phyloP scores from a whole-genome alignment of 2,329 filamentous ascomycete species.

The Cladosporium sp. region DNA sequence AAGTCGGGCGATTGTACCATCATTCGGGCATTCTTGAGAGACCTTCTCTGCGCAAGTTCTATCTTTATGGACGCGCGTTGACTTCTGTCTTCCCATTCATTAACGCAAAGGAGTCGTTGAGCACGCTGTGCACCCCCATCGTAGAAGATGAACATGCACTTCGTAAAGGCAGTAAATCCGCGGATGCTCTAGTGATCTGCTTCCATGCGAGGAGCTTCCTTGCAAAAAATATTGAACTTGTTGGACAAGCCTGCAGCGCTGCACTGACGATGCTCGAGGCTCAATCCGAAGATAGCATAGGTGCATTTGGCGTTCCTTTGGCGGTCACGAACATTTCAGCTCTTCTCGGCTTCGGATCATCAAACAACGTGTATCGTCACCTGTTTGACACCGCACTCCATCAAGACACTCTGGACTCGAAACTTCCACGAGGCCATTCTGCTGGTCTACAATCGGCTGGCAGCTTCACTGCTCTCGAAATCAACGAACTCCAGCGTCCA shows the following conservation, averaged over 20 bases:
- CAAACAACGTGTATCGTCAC: slow-evolving; percentile 53
- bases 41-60: slow-evolving; percentile 71
- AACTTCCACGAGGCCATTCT: slow-evolving; percentile 17
- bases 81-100: slow-evolving; percentile 68
- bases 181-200: slow-evolving; percentile 52
- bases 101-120: slow-evolving; percentile 69
- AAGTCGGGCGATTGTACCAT: slow-evolving; percentile 79
- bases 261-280: slow-evolving; percentile 59
- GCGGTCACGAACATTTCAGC: slow-evolving; percentile 59
- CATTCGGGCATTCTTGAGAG: slow-evolving; percentile 79
- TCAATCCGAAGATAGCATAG: slow-evolving; percentile 52
- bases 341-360: slow-evolving; percentile 56
- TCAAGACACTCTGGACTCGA: slow-evolving; percentile 21
- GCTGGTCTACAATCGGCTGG: not conserved
- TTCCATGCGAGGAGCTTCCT: slow-evolving; percentile 67
- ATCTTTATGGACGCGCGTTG: slow-evolving; percentile 70
- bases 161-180: slow-evolving; percentile 41
- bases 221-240: slow-evolving; percentile 50
- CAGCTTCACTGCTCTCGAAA: not conserved
- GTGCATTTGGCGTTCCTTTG: slow-evolving; percentile 54
- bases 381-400: slow-evolving; percentile 29
- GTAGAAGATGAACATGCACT: slow-evolving; percentile 42
- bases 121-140: slow-evolving; percentile 64
- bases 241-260: slow-evolving; percentile 48
- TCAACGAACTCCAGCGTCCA: not conserved